A percentile compares a stretch with the other conserved stretches of the same genome.
These are phyloP conservation scores for Penicillium manginii DNA, from an alignment of 495 filamentous ascomycete species.

Conservation along the genomic window DNA sequence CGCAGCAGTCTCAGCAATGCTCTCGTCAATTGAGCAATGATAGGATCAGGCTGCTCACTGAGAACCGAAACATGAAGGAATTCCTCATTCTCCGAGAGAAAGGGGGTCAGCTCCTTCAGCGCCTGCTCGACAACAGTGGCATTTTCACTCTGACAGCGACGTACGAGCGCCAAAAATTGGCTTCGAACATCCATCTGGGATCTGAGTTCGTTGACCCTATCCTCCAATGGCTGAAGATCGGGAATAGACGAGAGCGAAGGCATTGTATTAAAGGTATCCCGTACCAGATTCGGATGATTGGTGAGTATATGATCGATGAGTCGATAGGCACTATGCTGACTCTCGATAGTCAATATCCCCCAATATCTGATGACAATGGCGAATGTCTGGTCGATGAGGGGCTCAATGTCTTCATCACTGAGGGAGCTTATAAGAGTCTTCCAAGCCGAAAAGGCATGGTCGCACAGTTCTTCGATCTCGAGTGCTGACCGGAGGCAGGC, in stretches of 20 bases:
- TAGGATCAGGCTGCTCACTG: constrained; percentile 80
- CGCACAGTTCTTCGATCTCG: constrained; percentile 68
- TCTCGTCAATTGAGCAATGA: constrained; percentile 70
- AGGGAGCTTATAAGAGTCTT: constrained; percentile 71
- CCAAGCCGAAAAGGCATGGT: constrained; percentile 84
- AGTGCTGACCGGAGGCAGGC: constrained; percentile 87
- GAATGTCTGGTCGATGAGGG: constrained; percentile 82
- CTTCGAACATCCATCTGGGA: constrained; percentile 60
- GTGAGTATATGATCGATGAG: constrained; percentile 68
- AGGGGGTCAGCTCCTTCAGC: constrained; percentile 73
- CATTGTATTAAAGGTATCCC: constrained; percentile 67
- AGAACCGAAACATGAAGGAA: constrained; percentile 82
- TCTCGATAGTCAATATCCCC: constrained; percentile 62
- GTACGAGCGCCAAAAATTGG: constrained; percentile 68
- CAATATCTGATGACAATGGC: constrained; percentile 84
- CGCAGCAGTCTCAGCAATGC: constrained; percentile 81
- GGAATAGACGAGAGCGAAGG: constrained; percentile 79
- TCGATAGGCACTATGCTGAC: constrained; percentile 58
- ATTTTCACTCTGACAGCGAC: constrained; percentile 80
- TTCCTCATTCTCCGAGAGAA: constrained; percentile 71
- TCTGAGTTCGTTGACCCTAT: constrained; percentile 65
- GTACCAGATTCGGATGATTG: constrained; percentile 60
- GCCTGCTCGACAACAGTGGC: constrained; percentile 79
- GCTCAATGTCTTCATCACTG: constrained; percentile 75
- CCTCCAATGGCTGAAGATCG: constrained; percentile 65